Evolutionary conservation across 2,329 filamentous ascomycete genomes (phyloP).

Genomic region (Alternaria tenuissima): DNA sequence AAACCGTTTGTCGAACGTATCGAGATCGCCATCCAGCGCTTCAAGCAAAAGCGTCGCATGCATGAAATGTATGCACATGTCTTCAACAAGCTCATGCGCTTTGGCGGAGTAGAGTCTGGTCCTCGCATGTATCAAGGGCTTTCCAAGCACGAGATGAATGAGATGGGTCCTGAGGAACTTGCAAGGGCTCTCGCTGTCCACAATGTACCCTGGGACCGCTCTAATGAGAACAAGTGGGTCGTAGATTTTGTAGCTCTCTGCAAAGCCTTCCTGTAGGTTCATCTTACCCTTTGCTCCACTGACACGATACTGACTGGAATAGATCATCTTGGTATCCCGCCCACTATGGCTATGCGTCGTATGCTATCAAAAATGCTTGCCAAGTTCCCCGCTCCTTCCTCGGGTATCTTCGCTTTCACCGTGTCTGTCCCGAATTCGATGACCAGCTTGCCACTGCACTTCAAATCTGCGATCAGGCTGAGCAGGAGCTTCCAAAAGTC

Average conservation of each 20-base stretch:
- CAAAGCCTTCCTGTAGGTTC: slow-evolving; percentile 77
- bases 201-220: slow-evolving; percentile 61
- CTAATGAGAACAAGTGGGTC: slow-evolving; percentile 67
- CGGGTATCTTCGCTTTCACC: slow-evolving; percentile 83
- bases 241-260: slow-evolving; percentile 83
- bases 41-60: slow-evolving; percentile 77
- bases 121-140: slow-evolving; percentile 71
- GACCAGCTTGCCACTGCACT: slow-evolving; percentile 72
- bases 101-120: slow-evolving; percentile 78
- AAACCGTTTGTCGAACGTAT: slow-evolving; percentile 70
- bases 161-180: slow-evolving; percentile 70
- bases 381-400: slow-evolving; percentile 84
- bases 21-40: slow-evolving; percentile 84
- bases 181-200: slow-evolving; percentile 71
- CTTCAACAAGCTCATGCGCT: slow-evolving; percentile 81
- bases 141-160: slow-evolving; percentile 67
- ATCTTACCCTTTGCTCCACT: slow-evolving; percentile 5
- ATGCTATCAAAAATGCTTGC: slow-evolving; percentile 66
- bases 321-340: slow-evolving; percentile 64
- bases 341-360: slow-evolving; percentile 61
- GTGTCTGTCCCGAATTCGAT: slow-evolving; percentile 83
- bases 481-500: slow-evolving; percentile 71
- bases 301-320: slow-evolving; percentile 41
- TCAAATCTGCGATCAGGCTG: slow-evolving; percentile 70
- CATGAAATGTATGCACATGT: slow-evolving; percentile 67